Percentiles rank a stretch among this genome's conserved stretches.
phyloP scores from a whole-genome alignment of 257 asterid species.

The Fraxinus excelsior region DNA sequence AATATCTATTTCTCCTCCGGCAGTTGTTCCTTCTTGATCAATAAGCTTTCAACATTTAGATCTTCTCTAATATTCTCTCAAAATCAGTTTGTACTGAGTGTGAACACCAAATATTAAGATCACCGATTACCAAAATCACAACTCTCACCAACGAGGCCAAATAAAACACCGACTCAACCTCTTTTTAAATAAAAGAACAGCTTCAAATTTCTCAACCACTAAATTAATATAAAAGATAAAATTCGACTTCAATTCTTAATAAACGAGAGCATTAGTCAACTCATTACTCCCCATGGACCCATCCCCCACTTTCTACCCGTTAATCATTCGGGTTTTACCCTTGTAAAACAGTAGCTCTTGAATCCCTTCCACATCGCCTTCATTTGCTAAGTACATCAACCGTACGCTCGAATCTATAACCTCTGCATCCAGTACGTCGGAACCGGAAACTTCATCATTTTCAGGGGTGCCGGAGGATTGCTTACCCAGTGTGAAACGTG shows the following conservation, averaged over 20 bases:
- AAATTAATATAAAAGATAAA: not conserved
- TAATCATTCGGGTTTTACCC: not conserved
- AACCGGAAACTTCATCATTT: constrained; percentile 21
- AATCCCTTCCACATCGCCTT: constrained; percentile 81
- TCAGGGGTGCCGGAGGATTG: constrained; percentile 71
- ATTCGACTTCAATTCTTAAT: not conserved
- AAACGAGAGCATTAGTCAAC: not conserved
- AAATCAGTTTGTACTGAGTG: no score
- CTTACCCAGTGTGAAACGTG: constrained; percentile 59
- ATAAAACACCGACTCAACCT: not conserved
- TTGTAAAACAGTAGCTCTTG: constrained; percentile 33
- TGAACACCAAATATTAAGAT: no score
- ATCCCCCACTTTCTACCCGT: not conserved
- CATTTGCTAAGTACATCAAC: constrained; percentile 74
- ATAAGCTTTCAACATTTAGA: no score
- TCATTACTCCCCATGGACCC: not conserved
- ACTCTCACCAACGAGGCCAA: no score
- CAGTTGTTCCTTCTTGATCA: no score
- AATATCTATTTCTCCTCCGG: no score
- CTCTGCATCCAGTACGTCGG: constrained; percentile 29
- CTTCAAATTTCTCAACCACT: not conserved
- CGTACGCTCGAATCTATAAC: constrained; percentile 61
- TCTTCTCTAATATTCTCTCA: no score
- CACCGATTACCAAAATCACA: no score
- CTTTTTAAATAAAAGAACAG: not conserved